These are phyloP conservation scores for Fusarium zealandicum DNA, from an alignment of 2,329 filamentous ascomycete species.

Conservation along the genomic window DNA sequence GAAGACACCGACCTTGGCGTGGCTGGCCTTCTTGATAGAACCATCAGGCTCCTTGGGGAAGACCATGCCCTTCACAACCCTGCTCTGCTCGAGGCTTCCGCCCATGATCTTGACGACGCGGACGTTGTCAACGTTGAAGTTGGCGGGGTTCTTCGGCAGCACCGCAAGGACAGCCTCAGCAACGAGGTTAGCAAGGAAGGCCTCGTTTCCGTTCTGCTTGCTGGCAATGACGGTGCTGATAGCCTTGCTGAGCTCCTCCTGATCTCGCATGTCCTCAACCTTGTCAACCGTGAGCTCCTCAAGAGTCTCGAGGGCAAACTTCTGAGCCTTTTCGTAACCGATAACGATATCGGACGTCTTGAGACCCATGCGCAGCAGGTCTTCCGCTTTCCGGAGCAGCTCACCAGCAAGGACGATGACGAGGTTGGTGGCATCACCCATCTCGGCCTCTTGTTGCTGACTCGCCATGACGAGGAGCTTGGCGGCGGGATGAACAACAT, in stretches of 20 bases:
- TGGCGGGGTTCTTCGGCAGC: constrained; percentile 90
- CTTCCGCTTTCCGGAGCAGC: constrained; percentile 95
- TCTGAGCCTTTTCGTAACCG: constrained; percentile 94
- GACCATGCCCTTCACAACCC: constrained; percentile 97
- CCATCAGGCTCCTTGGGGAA: constrained; percentile 96
- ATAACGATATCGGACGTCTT: constrained; percentile 98
- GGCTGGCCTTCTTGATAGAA: constrained; percentile 84
- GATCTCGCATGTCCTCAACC: constrained; percentile 81
- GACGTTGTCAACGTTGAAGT: constrained; percentile 99
- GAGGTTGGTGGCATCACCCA: constrained; percentile 97
- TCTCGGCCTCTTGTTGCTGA: constrained; percentile 98
- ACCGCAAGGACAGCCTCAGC: constrained; percentile 86
- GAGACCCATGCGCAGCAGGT: constrained; percentile 92
- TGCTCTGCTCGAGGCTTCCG: constrained; percentile 90
- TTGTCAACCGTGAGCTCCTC: constrained; percentile 92
- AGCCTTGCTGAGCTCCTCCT: constrained; percentile 89
- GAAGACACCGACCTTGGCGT: constrained; percentile 96
- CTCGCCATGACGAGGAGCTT: constrained; percentile 98
- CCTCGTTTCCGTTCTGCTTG: constrained; percentile 95
- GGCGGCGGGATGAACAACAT: constrained; percentile 96
- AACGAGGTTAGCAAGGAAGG: constrained; percentile 84
- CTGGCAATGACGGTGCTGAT: constrained; percentile 94
- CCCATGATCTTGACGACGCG: constrained; percentile 99
- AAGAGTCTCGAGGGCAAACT: constrained; percentile 82
- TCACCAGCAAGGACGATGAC: constrained; percentile 96